phyloP scores from a whole-genome alignment of 73 alveolate genomes.

The Blepharisma japonicum region DNA sequence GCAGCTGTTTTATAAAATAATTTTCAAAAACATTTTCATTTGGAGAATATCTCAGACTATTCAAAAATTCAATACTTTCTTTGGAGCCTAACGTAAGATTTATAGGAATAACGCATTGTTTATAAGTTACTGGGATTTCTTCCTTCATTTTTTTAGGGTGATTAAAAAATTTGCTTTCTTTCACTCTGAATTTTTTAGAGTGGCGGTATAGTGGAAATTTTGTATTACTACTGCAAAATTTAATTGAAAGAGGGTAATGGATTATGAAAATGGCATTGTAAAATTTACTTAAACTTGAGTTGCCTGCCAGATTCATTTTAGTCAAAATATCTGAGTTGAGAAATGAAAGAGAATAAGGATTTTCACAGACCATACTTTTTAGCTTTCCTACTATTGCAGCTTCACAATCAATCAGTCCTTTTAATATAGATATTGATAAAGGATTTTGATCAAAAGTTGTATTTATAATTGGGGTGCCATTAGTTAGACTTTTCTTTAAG shows the following conservation, averaged over 20 bases:
- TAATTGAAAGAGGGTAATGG: not conserved
- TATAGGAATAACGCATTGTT: not conserved
- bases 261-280: not conserved
- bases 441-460: no score
- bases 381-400: not conserved
- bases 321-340: not conserved
- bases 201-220: not conserved
- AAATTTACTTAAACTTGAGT: not conserved
- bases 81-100: constrained; percentile 12
- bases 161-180: not conserved
- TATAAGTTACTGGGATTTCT: not conserved
- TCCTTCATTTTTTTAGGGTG: not conserved
- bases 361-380: not conserved
- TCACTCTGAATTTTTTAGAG: not conserved
- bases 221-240: not conserved
- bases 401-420: not conserved
- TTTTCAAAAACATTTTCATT: not conserved
- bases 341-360: constrained; percentile 2
- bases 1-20: not conserved
- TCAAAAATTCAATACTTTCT: constrained; percentile 3
- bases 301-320: not conserved
- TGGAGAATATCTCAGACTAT: not conserved
- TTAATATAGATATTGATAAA: no score
- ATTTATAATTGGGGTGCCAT: no score
- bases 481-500: no score